A percentile compares a stretch with the other conserved stretches of the same genome.
Evolutionary conservation across 2,329 filamentous ascomycete genomes (phyloP).

Genomic region (Fusarium sp.): DNA sequence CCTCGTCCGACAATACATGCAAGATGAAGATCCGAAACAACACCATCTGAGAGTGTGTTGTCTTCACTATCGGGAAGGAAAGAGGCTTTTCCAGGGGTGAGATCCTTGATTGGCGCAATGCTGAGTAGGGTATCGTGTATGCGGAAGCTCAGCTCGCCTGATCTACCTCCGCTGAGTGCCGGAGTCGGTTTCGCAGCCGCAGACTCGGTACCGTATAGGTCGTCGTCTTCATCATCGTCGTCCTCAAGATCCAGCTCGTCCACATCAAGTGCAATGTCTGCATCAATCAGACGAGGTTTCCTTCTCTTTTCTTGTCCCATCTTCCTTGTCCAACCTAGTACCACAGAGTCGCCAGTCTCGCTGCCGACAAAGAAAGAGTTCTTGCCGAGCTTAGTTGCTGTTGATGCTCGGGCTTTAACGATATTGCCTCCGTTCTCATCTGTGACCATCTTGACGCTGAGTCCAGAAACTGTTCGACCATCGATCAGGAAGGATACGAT

Average conservation of each 20-base stretch:
- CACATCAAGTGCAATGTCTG: slow-evolving; percentile 61
- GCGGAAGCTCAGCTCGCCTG: slow-evolving; percentile 76
- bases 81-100: slow-evolving; percentile 73
- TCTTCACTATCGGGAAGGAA: slow-evolving; percentile 59
- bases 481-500: slow-evolving; percentile 87
- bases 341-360: slow-evolving; percentile 81
- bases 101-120: slow-evolving; percentile 81
- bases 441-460: slow-evolving; percentile 76
- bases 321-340: slow-evolving; percentile 82
- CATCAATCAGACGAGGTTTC: slow-evolving; percentile 68
- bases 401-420: slow-evolving; percentile 72
- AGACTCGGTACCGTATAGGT: slow-evolving; percentile 70
- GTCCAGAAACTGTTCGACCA: slow-evolving; percentile 88
- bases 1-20: slow-evolving; percentile 72
- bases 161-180: slow-evolving; percentile 57
- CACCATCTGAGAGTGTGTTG: slow-evolving; percentile 55
- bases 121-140: slow-evolving; percentile 81
- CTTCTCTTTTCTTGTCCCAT: slow-evolving; percentile 72
- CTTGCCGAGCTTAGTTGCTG: slow-evolving; percentile 74
- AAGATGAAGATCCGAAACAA: slow-evolving; percentile 67
- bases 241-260: slow-evolving; percentile 66
- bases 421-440: slow-evolving; percentile 71
- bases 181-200: slow-evolving; percentile 66
- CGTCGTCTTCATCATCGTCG: slow-evolving; percentile 73
- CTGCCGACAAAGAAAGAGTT: slow-evolving; percentile 86